These are phyloP conservation scores for Boletus tomentosulus DNA, from an alignment of 768 basidiomycete genomes.

Conservation along the genomic window DNA sequence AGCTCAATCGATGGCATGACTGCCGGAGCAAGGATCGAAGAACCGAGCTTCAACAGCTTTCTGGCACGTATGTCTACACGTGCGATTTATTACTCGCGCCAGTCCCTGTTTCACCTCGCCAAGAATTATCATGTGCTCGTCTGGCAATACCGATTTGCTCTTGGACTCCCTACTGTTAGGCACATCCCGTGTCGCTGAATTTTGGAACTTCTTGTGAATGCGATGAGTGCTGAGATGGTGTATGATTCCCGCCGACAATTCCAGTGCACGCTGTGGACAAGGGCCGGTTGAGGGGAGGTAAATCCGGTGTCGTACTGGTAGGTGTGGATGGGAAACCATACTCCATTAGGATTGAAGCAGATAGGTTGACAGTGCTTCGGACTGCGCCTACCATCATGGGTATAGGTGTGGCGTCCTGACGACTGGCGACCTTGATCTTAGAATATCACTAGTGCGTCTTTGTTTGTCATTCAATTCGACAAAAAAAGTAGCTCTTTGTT, in stretches of 20 bases:
- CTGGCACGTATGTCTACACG: background rate
- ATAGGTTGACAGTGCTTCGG: background rate
- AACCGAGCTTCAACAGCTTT: background rate
- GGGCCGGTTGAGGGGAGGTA: background rate
- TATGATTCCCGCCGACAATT: background rate
- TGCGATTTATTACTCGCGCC: background rate
- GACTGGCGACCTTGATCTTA: too few species aligned
- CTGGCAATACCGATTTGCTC: background rate
- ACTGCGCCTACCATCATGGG: background rate
- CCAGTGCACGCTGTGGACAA: background rate
- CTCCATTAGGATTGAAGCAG: too few species aligned
- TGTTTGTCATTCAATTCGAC: background rate
- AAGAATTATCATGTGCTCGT: background rate
- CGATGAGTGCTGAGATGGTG: background rate
- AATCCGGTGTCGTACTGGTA: too few species aligned
- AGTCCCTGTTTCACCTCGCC: background rate
- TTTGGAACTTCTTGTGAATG: background rate
- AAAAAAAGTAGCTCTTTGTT: background rate
- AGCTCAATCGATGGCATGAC: background rate
- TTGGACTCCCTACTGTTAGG: background rate
- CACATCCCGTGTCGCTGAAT: too few species aligned
- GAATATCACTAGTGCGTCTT: background rate
- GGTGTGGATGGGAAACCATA: too few species aligned
- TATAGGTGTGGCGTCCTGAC: too few species aligned
- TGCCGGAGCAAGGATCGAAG: background rate